phyloP scores from a whole-genome alignment of 1,139 yeast species.

The Lodderomyces orthopsilosis region DNA sequence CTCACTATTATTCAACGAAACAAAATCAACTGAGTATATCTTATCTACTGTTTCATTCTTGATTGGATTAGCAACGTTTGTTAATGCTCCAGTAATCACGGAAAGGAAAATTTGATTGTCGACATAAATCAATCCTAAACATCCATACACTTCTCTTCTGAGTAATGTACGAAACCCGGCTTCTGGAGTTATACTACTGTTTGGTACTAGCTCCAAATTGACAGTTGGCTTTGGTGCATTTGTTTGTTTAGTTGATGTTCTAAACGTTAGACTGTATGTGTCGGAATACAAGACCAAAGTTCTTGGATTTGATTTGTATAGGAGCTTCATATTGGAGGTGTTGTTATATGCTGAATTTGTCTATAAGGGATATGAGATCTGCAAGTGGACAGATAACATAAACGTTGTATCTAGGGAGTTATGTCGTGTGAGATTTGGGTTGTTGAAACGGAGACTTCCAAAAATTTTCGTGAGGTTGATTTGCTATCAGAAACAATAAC shows the following conservation, averaged over 20 bases:
- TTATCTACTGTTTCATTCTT: slow-evolving; percentile 76
- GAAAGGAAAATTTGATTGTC: slow-evolving; percentile 70
- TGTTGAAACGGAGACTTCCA: background rate
- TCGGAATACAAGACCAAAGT: slow-evolving; percentile 53
- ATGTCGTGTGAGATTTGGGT: slow-evolving; percentile 1
- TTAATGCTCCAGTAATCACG: slow-evolving; percentile 67
- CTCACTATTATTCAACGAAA: slow-evolving; percentile 63
- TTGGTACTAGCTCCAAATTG: slow-evolving; percentile 51
- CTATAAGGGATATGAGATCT: background rate
- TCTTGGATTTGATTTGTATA: slow-evolving; percentile 50
- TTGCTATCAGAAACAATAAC: background rate
- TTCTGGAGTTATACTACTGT: slow-evolving; percentile 35
- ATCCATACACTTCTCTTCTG: slow-evolving; percentile 66
- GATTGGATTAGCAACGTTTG: slow-evolving; percentile 81
- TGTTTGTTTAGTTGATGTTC: slow-evolving; percentile 21
- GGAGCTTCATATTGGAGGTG: slow-evolving; percentile 42
- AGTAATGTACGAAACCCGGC: slow-evolving; percentile 50
- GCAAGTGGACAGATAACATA: background rate
- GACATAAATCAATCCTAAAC: slow-evolving; percentile 76
- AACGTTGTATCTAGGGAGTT: background rate
- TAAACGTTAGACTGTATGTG: slow-evolving; percentile 49
- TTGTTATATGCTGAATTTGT: background rate
- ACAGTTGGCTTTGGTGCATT: slow-evolving; percentile 32
- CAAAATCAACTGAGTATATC: slow-evolving; percentile 81
- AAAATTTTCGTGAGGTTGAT: background rate